Evolutionary conservation across 2,329 filamentous ascomycete genomes (phyloP).

Genomic region (Fusarium sororula): DNA sequence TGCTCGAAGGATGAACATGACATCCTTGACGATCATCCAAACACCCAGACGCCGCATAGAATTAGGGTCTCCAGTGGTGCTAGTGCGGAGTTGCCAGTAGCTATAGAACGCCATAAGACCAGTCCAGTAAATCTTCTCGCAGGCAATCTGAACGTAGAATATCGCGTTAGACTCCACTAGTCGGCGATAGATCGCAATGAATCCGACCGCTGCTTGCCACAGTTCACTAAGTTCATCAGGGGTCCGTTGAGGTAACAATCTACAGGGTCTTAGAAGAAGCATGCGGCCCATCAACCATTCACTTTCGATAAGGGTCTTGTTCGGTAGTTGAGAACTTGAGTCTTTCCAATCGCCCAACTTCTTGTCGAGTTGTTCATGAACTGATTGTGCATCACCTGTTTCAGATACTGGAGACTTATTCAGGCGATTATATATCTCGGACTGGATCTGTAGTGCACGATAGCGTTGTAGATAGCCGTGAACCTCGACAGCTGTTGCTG

Average conservation of each 20-base stretch:
- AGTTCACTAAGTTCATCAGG: neutral
- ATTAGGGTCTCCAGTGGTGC: fast-evolving
- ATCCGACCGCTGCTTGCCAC: neutral
- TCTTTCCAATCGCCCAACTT: conserved; percentile 3
- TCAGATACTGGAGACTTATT: fast-evolving
- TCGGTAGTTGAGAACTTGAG: neutral
- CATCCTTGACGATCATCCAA: conserved; percentile 4
- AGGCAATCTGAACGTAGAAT: conserved; percentile 7
- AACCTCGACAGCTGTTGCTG: neutral
- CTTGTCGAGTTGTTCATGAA: neutral
- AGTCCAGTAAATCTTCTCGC: conserved; percentile 7
- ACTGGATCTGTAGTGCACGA: conserved; percentile 1
- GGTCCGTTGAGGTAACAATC: neutral
- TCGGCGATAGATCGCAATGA: neutral
- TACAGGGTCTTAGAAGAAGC: neutral
- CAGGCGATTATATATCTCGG: neutral
- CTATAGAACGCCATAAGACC: neutral
- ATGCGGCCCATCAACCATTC: conserved; percentile 18
- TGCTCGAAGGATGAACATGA: neutral
- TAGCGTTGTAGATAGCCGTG: conserved; percentile 11
- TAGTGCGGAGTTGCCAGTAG: neutral
- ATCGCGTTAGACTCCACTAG: conserved; percentile 5
- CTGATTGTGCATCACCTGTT: fast-evolving
- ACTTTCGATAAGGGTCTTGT: neutral
- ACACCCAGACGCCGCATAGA: neutral